Conservation (phyloP, 2,329 filamentous ascomycete genomes). For the Arthrobotrys sphaeroides region DNA sequence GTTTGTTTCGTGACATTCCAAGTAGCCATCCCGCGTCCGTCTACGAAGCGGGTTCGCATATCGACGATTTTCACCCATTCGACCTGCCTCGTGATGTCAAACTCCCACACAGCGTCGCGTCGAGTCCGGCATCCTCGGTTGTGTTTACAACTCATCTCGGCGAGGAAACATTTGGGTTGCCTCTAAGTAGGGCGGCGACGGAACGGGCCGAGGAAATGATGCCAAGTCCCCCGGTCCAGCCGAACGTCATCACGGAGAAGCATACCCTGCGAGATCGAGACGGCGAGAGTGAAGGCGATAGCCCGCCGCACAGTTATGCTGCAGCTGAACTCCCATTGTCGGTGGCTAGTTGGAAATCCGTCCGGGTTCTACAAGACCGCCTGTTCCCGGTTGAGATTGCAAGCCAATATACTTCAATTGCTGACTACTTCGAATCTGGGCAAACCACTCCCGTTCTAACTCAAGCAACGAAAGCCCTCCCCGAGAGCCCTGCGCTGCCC, state of each 20-base stretch:
- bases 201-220: slow-evolving; percentile 6
- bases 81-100: neutral
- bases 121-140: slow-evolving; percentile 19
- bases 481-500: slow-evolving; percentile 4
- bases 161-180: slow-evolving; percentile 13
- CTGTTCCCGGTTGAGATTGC: neutral
- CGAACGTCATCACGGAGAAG: neutral
- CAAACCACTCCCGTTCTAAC: neutral
- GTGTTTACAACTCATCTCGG: slow-evolving; percentile 9
- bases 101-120: slow-evolving; percentile 32
- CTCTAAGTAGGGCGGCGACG: slow-evolving; percentile 26
- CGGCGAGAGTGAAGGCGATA: too few species aligned
- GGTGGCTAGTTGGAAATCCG: neutral
- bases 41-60: slow-evolving; percentile 7
- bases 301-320: neutral
- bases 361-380: neutral
- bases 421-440: neutral
- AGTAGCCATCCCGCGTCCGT: slow-evolving; percentile 22
- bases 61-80: neutral
- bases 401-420: slow-evolving; percentile 11
- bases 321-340: slow-evolving; percentile 5
- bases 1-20: slow-evolving; percentile 3
- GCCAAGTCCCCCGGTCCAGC: neutral
- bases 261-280: neutral
- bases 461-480: neutral